A percentile compares a stretch with the other conserved stretches of the same genome.
These are phyloP conservation scores for Metschnikowia peoriensis DNA, from an alignment of 805 yeast genomes.

Conservation along the genomic window DNA sequence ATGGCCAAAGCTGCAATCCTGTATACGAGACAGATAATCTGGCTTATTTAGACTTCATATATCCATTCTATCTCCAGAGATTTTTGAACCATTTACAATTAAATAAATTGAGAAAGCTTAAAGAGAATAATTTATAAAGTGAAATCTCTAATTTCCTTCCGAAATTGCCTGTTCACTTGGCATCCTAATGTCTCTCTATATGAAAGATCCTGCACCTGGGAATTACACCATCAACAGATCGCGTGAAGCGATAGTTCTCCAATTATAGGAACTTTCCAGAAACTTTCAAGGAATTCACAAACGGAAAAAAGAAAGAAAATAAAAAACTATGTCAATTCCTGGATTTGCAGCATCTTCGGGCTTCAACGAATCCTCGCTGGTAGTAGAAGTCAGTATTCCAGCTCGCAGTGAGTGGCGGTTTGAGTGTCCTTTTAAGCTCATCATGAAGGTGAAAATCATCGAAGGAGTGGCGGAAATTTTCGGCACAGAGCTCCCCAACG, in stretches of 20 bases:
- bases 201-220: not conserved
- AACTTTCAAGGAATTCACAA: no score
- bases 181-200: no score
- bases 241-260: not conserved
- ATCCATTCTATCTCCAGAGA: no score
- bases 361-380: slow-evolving; percentile 4
- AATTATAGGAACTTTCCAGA: no score
- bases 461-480: slow-evolving; percentile 84
- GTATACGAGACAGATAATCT: no score
- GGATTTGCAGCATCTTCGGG: slow-evolving; percentile 11
- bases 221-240: not conserved
- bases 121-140: no score
- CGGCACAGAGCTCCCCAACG: slow-evolving; percentile 87
- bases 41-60: no score
- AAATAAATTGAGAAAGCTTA: no score
- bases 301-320: not conserved
- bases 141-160: no score
- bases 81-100: no score
- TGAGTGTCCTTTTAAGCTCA: slow-evolving; percentile 56
- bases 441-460: slow-evolving; percentile 48
- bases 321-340: slow-evolving; percentile 15
- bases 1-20: no score
- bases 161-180: no score
- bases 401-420: slow-evolving; percentile 71
- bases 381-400: slow-evolving; percentile 27